Conservation (phyloP, 176 grass and related monocot species). For the Eleusine indica region DNA sequence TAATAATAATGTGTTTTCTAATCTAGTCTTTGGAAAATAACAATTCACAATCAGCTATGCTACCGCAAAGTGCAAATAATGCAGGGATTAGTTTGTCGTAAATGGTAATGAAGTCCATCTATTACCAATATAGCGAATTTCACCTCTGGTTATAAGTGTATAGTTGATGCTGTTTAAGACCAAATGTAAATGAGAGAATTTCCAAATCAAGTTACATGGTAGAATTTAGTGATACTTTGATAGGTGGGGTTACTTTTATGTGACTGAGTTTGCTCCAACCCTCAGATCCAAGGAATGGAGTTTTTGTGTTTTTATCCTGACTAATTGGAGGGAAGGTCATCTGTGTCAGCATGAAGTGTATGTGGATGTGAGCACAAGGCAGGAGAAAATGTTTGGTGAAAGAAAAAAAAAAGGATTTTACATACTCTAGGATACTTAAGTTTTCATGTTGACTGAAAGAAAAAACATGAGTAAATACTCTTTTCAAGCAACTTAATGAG, state of each 20-base stretch:
- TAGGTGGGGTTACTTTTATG: not conserved
- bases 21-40: not conserved
- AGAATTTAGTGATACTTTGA: constrained; percentile 3
- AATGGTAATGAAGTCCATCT: not conserved
- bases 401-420: not conserved
- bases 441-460: not conserved
- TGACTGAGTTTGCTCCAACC: not conserved
- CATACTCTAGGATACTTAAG: not conserved
- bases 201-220: not conserved
- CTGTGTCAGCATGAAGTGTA: not conserved
- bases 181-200: not conserved
- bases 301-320: not conserved
- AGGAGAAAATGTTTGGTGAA: not conserved
- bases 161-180: not conserved
- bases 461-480: not conserved
- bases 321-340: not conserved
- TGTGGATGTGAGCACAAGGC: not conserved
- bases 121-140: not conserved
- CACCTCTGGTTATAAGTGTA: not conserved
- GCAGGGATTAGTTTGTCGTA: not conserved
- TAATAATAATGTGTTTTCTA: not conserved
- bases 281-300: not conserved
- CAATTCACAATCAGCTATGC: not conserved
- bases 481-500: not conserved
- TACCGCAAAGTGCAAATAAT: not conserved